Evolutionary conservation across 1,284 basidiomycete genomes (phyloP), one percentile per base, ranked within the genome.

Genomic region (Ceratobasidium sp.): DNA sequence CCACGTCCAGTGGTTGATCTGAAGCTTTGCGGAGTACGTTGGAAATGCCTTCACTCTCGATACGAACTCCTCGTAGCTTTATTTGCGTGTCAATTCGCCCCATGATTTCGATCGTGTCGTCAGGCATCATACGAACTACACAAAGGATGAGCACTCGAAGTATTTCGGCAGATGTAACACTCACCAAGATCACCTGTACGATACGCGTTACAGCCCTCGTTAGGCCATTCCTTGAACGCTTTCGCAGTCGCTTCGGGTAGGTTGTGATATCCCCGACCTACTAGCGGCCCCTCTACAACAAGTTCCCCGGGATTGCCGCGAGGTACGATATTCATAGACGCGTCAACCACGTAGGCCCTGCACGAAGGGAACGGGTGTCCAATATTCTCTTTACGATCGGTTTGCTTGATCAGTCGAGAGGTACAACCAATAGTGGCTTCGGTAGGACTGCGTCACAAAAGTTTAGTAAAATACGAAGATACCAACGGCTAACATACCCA

Each of bases 41-140:
- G 11, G 87, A 88, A 31, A 89, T 85, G 6, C 88, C 64, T 88
- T 79, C 88, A 0, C 85, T 85, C 79, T 89, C 88, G 35, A 89
- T 88, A 13, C 88, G 85, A 37, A 89, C 87, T 33, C 88, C 88
- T 51, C 87, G 84, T 47, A 89, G 81, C 81, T 89, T 89, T 80
- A 89, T 86, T 78, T 89, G 89, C 20, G 86, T 86, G 78, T 89
- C 89, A 56, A 88, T 87, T 28, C 88, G 85, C n/a, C 88, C 89
- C 35, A 88, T 81, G 68, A 89, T 88, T 78, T 89, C 86, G 28
- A 89, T 80, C 5, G 86, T 86, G n/a, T 82, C 83, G 77, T 89
- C 87, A 0, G 87, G 86, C 83, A 88, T 86, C 86, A 89, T 88
- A 60, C 88, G 83, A 10, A 84, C 88, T 80, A 47, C 15, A 15